Conservation (phyloP, 2,329 filamentous ascomycete genomes). For the Cladophialophora psammophila region DNA sequence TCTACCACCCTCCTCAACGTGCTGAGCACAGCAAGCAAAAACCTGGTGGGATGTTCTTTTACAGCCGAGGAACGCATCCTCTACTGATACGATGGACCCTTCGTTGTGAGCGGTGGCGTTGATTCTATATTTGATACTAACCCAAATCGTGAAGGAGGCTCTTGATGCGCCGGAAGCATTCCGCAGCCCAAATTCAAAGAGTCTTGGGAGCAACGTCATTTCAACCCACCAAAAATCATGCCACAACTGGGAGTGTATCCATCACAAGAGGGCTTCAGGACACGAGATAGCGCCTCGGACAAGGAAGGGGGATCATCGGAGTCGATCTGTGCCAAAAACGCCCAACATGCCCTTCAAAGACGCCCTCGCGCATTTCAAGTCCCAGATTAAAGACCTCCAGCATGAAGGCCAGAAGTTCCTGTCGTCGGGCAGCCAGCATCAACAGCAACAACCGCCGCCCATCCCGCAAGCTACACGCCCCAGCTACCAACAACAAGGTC, state of each 20-base stretch:
- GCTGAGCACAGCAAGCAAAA: background rate
- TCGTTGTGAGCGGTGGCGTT: background rate
- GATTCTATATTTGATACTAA: background rate
- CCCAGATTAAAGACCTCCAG: slow-evolving; percentile 33
- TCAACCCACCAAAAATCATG: background rate
- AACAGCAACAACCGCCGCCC: slow-evolving; percentile 23
- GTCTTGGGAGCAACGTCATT: background rate
- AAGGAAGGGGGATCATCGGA: too few relatives aligned
- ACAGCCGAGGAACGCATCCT: background rate
- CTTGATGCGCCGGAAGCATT: background rate
- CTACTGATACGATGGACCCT: background rate
- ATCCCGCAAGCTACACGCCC: slow-evolving; percentile 31
- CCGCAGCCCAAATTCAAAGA: background rate
- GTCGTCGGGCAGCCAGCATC: background rate
- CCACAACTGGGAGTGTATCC: background rate
- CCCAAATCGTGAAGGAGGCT: background rate
- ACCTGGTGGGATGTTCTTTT: background rate
- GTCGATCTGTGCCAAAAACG: too few relatives aligned
- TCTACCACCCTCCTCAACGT: background rate
- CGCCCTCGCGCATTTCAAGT: slow-evolving; percentile 28
- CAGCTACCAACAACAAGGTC: slow-evolving; percentile 12
- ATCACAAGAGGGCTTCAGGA: too few relatives aligned
- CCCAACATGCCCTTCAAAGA: slow-evolving; percentile 34
- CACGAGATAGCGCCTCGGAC: too few relatives aligned
- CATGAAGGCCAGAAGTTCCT: slow-evolving; percentile 32